Conservation (phyloP, 345 rosid genomes). For the Viola odorata region DNA sequence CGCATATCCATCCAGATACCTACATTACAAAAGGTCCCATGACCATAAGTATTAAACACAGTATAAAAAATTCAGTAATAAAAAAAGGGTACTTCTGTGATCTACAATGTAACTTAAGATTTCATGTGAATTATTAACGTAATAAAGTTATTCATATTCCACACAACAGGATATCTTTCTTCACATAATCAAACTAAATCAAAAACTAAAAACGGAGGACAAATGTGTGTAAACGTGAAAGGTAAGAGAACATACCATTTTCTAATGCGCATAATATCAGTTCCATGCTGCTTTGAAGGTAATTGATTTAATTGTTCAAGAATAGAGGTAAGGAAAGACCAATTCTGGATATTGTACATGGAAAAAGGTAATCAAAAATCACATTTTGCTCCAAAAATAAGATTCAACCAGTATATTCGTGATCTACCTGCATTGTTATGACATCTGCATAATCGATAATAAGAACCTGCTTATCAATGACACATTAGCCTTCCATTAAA, state of each 20-base stretch:
- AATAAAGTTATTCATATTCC: not conserved
- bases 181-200: too few species aligned
- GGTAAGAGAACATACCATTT: slow-evolving; percentile 43
- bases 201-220: not conserved
- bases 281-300: slow-evolving; percentile 76
- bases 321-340: slow-evolving; percentile 58
- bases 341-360: slow-evolving; percentile 51
- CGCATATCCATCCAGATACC: slow-evolving; percentile 85
- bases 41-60: slow-evolving; percentile 8
- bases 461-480: slow-evolving; percentile 53
- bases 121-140: not conserved
- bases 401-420: slow-evolving; percentile 16
- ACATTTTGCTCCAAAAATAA: slow-evolving; percentile 2
- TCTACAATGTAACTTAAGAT: not conserved
- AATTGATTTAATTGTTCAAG: slow-evolving; percentile 57
- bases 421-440: slow-evolving; percentile 79
- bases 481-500: slow-evolving; percentile 5
- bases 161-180: not conserved
- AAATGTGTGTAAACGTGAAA: not conserved
- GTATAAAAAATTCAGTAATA: not conserved
- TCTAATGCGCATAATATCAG: slow-evolving; percentile 84
- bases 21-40: slow-evolving; percentile 19
- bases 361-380: slow-evolving; percentile 4
- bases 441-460: slow-evolving; percentile 92
- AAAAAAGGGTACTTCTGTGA: not conserved